Conservation (phyloP, 805 yeast species). For the Saccharomycopsis sp. region DNA sequence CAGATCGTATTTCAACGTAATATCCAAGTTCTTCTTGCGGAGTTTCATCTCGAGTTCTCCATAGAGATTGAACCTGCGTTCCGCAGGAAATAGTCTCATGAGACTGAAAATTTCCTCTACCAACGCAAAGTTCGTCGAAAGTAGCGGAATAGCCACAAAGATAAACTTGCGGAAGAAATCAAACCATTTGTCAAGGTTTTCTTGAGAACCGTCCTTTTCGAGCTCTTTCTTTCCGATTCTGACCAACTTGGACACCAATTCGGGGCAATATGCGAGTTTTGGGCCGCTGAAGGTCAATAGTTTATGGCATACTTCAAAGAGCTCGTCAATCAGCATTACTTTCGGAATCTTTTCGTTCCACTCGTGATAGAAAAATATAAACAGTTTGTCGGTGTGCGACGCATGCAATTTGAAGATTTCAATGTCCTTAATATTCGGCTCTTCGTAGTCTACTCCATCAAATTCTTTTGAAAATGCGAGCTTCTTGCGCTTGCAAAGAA, state of each 20-base stretch:
- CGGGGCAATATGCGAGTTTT: slow-evolving; percentile 41
- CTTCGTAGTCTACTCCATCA: slow-evolving; percentile 29
- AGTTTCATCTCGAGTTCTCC: slow-evolving; percentile 64
- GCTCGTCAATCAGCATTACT: slow-evolving; percentile 35
- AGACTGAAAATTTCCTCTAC: slow-evolving; percentile 55
- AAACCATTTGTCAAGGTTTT: slow-evolving; percentile 40
- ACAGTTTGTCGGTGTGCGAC: slow-evolving; percentile 19
- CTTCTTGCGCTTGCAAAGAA: slow-evolving; percentile 26
- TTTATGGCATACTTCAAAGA: slow-evolving; percentile 42
- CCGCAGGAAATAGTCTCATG: slow-evolving; percentile 47
- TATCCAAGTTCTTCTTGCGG: slow-evolving; percentile 46
- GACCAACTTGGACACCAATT: slow-evolving; percentile 50
- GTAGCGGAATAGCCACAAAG: slow-evolving; percentile 52
- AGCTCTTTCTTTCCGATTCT: slow-evolving; percentile 40
- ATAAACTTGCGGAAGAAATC: slow-evolving; percentile 58
- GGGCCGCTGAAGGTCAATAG: slow-evolving; percentile 51
- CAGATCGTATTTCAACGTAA: slow-evolving; percentile 53
- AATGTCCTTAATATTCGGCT: slow-evolving; percentile 21
- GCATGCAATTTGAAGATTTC: slow-evolving; percentile 31
- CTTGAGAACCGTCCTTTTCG: slow-evolving; percentile 5
- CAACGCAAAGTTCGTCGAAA: slow-evolving; percentile 51
- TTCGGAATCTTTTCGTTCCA: slow-evolving; percentile 43
- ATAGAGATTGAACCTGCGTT: slow-evolving; percentile 67
- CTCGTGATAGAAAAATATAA: slow-evolving; percentile 38
- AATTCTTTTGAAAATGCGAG: slow-evolving; percentile 27